These are phyloP conservation scores for Rosa lucieae DNA, from an alignment of 306 rosid species.

Conservation along the genomic window DNA sequence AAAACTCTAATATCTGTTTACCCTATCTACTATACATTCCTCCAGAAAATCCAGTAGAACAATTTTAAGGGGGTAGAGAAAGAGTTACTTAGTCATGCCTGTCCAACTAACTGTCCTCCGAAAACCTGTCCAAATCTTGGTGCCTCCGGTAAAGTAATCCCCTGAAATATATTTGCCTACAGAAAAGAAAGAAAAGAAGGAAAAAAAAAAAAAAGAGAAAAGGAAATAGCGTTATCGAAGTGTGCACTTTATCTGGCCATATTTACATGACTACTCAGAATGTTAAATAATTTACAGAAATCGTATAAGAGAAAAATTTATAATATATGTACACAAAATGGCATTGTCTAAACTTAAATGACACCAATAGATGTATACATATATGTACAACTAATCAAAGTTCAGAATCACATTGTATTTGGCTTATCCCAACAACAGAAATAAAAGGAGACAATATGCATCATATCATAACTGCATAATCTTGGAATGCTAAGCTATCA, in stretches of 20 bases:
- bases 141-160: slow-evolving; percentile 79
- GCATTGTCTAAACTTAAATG: not conserved
- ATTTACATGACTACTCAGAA: not conserved
- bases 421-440: not conserved
- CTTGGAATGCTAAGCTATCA: not conserved
- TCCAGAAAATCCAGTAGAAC: not conserved
- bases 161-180: slow-evolving; percentile 80
- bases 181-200: slow-evolving; percentile 18
- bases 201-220: slow-evolving; percentile 9
- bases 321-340: not conserved
- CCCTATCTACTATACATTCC: not conserved
- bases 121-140: slow-evolving; percentile 87
- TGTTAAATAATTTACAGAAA: not conserved
- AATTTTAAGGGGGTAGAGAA: slow-evolving; percentile 7
- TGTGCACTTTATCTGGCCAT: not conserved
- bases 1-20: not conserved
- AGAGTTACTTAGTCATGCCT: slow-evolving; percentile 51
- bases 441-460: not conserved
- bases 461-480: slow-evolving; percentile 1
- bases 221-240: not conserved
- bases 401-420: not conserved
- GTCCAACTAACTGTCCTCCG: slow-evolving; percentile 92
- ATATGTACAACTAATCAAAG: not conserved
- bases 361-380: not conserved
- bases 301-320: not conserved